These are phyloP conservation scores for Fusarium redolens DNA, from an alignment of 2,329 filamentous ascomycete species.

Conservation along the genomic window DNA sequence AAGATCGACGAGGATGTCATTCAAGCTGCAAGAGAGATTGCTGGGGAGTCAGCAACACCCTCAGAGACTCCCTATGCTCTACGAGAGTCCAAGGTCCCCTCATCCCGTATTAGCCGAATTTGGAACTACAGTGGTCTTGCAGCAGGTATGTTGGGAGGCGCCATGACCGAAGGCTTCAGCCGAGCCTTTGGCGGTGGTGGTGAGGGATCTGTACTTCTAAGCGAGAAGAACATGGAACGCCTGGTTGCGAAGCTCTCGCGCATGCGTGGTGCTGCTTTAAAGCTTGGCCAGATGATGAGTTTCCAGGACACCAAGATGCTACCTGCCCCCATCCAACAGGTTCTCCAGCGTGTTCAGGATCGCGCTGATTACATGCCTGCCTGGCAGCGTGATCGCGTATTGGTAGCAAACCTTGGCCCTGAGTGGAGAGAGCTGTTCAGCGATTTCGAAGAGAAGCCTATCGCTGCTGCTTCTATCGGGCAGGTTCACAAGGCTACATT, in stretches of 20 bases:
- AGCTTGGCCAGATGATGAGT: slow-evolving; percentile 97
- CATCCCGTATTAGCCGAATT: slow-evolving; percentile 84
- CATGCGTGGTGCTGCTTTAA: slow-evolving; percentile 97
- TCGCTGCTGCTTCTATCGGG: slow-evolving; percentile 96
- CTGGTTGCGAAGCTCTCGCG: slow-evolving; percentile 92
- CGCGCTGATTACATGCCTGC: slow-evolving; percentile 98
- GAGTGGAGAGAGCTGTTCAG: slow-evolving; percentile 88
- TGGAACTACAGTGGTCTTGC: slow-evolving; percentile 97
- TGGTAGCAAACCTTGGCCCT: slow-evolving; percentile 79
- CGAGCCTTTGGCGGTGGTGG: slow-evolving; percentile 77
- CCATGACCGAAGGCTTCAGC: slow-evolving; percentile 85
- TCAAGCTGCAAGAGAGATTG: slow-evolving; percentile 45
- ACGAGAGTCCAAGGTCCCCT: slow-evolving; percentile 89
- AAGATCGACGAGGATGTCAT: slow-evolving; percentile 31
- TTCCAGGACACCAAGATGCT: slow-evolving; percentile 98
- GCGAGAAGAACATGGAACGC: slow-evolving; percentile 89
- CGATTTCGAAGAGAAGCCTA: slow-evolving; percentile 88
- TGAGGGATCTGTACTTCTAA: slow-evolving; percentile 85
- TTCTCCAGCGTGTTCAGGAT: slow-evolving; percentile 94
- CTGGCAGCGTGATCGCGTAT: slow-evolving; percentile 88
- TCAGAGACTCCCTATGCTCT: slow-evolving; percentile 69
- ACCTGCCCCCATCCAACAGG: slow-evolving; percentile 85
- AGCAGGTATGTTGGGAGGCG: slow-evolving; percentile 94
- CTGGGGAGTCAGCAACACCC: slow-evolving; percentile 21
- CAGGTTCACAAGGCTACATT: slow-evolving; percentile 92